Base-by-base conservation (phyloP, 1,139 yeast genomes). In the Schwanniomyces etchellsii region DNA sequence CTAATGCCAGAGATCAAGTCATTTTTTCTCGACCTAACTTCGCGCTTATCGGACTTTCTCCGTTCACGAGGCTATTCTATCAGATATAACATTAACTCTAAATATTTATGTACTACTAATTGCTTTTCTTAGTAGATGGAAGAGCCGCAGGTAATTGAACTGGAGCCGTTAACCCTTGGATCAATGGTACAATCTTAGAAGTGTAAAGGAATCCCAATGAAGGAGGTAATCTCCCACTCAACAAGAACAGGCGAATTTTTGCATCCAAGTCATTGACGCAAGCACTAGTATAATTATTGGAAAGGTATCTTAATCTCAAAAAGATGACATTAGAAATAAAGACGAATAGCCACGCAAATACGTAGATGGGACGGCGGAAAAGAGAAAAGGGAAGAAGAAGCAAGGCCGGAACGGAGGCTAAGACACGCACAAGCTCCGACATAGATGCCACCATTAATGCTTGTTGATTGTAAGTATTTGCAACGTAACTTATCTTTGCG, bases 391-490 rank as follows among this genome's bases (percentile, higher is more conserved):
- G 14, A 20, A 37, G 20, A 29, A 47, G 28, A 12, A 27, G 16
- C 11, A 15, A 16, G 5, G n/a, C 10, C 2, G 44, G 44, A 34
- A 44, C 24, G 30, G 50, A 41, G 16, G 52, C 45, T 16, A 48
- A 39, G 10, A 57, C 35, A 15, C 59, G 35, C 32, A 69, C 49
- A 15, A 70, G 45, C 42, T 73, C 78, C 23, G 70, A 52, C 36
- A 60, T 62, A 5, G 78, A 62, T 5, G 78, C 77, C 30, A 70
- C 43, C 37, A 53, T 49, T 30, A 70, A 50, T 2, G 77, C 75
- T 32, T 55, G 63, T 34, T 70, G 74, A 46, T 70, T 64, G 44
- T 52, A 68, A 13, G 48, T 48, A 20, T 57, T 42, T n/a, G 69
- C 55, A 36, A 71, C 61, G 15, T 47, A 45, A 22, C 52, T 48